Base-by-base conservation (phyloP, 2,329 filamentous ascomycete species). In the Aspergillus fijiensis region DNA sequence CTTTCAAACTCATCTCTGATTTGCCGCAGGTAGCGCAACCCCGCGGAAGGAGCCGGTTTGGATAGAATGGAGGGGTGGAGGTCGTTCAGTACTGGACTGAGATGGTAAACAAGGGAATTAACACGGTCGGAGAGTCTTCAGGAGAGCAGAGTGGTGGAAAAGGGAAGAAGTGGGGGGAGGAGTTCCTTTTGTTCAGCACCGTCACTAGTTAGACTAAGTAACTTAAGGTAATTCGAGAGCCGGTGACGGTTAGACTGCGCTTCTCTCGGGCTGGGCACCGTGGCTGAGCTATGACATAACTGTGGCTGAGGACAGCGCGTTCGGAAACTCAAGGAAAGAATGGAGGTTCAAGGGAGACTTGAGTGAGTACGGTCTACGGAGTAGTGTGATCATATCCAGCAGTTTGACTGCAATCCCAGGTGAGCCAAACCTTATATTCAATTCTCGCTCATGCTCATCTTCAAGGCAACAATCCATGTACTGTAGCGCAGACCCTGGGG, bases 1-100 rank as follows among this genome's bases (percentile, higher is more conserved):
- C 95, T 80, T 95, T 96, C 84, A 96, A 93, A 86, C 93, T 97
- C 95, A 99, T 98, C 74, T 71, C 68, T 64, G 55, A 57, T 52
- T 49, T 33, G 49, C 56, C 35, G 59, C 33, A 45, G 51, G 16
- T 23, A 45, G 55, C 51, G 49, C 42, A 52, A 53, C 42, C 31
- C 21, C 49, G 57, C 57, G 58, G 59, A 57, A 58, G 51, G 35
- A 49, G 45, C 55, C 25, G 23, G 45, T 54, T 50, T 52, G 9
- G 55, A 19, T 29, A 48, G 19, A 25, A 12, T 45, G 9, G 42
- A 14, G 11, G 48, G 31, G 48, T 50, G 19, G 27, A 29, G 14
- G 50, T 35, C 23, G 14, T 59, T 25, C 39, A 45, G 23, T 27
- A 49, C 7, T 12, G 35, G 48, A 31, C 19, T 12, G 35, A 52